Conservation (phyloP, 139 green algal species). For the Micromonas commoda region DNA sequence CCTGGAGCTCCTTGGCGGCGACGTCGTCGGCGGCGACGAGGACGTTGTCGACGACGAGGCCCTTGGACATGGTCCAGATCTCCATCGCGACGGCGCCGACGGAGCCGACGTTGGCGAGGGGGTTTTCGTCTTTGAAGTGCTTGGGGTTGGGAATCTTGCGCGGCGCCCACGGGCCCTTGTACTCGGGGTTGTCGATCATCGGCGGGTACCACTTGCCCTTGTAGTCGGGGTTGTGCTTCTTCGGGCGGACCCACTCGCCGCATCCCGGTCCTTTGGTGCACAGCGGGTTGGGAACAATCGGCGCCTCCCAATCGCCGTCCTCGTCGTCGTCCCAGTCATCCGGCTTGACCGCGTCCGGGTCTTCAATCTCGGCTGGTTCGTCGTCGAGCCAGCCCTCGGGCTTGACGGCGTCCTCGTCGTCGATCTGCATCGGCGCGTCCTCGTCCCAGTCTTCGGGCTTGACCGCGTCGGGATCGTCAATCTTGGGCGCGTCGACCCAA, state of each 20-base stretch:
- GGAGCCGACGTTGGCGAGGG: slow-evolving; percentile 56
- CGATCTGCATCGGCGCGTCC: slow-evolving; percentile 44
- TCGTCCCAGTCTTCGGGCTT: slow-evolving; percentile 92
- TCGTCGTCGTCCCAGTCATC: slow-evolving; percentile 91
- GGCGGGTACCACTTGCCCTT: slow-evolving; percentile 70
- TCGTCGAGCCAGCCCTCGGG: slow-evolving; percentile 50
- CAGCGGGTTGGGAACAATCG: slow-evolving; percentile 48
- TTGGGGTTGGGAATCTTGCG: slow-evolving; percentile 71
- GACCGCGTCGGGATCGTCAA: slow-evolving; percentile 51
- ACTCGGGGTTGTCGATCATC: slow-evolving; percentile 80
- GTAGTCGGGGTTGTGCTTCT: slow-evolving; percentile 79
- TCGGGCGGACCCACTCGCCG: slow-evolving; percentile 78
- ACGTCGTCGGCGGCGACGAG: slow-evolving; percentile 38
- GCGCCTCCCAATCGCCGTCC: slow-evolving; percentile 84
- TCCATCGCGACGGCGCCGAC: slow-evolving; percentile 74
- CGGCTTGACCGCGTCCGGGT: slow-evolving; percentile 74
- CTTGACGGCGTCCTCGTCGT: slow-evolving; percentile 41
- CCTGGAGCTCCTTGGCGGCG: slow-evolving; percentile 29
- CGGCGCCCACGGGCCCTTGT: slow-evolving; percentile 70
- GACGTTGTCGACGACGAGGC: slow-evolving; percentile 53
- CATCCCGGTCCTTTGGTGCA: slow-evolving; percentile 59
- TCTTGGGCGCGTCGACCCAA: slow-evolving; percentile 47
- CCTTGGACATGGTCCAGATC: slow-evolving; percentile 67
- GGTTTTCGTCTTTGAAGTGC: slow-evolving; percentile 50
- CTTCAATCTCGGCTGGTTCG: slow-evolving; percentile 51